Conservation (phyloP, 495 filamentous ascomycete species). For the Barbatosphaeria neglecta region DNA sequence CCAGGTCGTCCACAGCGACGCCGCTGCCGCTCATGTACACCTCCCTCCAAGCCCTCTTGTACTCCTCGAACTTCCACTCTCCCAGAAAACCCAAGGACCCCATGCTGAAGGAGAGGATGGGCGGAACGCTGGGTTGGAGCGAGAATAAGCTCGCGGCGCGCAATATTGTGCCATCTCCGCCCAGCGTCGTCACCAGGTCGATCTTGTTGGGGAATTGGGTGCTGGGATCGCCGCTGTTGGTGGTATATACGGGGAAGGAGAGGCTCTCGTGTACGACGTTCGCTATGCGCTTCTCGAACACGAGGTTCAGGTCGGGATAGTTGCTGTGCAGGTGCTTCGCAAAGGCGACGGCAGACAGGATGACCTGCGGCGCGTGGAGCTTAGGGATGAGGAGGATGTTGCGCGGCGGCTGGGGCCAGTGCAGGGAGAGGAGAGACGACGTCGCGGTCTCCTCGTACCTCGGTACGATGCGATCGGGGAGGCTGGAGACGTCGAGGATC, state of each 20-base stretch:
- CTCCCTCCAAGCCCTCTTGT: conserved; percentile 81
- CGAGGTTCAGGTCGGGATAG: conserved; percentile 69
- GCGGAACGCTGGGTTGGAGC: conserved; percentile 68
- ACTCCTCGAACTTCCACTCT: conserved; percentile 90
- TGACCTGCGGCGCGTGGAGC: conserved; percentile 58
- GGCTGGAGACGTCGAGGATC: conserved; percentile 36
- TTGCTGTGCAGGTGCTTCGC: conserved; percentile 67
- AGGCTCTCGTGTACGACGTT: conserved; percentile 59
- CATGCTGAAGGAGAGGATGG: conserved; percentile 94
- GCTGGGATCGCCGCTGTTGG: conserved; percentile 20
- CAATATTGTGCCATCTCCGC: conserved; percentile 91
- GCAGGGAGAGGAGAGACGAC: conserved; percentile 61
- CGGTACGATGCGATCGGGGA: conserved; percentile 43
- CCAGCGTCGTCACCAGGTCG: conserved; percentile 78
- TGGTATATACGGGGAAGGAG: conserved; percentile 65
- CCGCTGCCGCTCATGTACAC: conserved; percentile 83
- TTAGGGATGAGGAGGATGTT: conserved; percentile 91
- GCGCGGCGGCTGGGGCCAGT: conserved; percentile 78
- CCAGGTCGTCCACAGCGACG: conserved; percentile 33
- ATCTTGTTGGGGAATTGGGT: conserved; percentile 49
- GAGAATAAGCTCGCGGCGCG: conserved; percentile 86
- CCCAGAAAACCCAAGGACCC: conserved; percentile 89
- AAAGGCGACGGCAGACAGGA: conserved; percentile 62
- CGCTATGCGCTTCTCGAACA: conserved; percentile 72
- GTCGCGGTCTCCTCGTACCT: conserved; percentile 32